Evolutionary conservation across 805 yeast species (phyloP).

Genomic region (Candida krabiensis): DNA sequence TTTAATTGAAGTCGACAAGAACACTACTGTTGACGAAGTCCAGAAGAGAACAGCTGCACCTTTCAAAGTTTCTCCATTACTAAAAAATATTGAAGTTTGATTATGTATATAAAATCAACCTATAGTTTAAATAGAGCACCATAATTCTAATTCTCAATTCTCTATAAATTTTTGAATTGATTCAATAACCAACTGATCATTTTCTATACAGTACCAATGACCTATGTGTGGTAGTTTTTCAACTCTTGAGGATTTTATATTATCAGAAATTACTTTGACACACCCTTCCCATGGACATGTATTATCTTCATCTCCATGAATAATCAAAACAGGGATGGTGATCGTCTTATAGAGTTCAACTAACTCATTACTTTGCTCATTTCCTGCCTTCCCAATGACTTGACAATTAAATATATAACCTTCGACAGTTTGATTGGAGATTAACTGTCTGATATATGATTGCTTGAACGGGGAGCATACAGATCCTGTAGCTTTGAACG

Average conservation of each 20-base stretch:
- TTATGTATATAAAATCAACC: too few relatives aligned
- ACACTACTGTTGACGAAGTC: slow-evolving; percentile 23
- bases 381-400: slow-evolving; percentile 12
- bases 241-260: not conserved
- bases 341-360: slow-evolving; percentile 7
- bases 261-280: slow-evolving; percentile 9
- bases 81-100: slow-evolving; percentile 19
- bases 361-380: slow-evolving; percentile 3
- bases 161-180: too few relatives aligned
- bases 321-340: slow-evolving; percentile 8
- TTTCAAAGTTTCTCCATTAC: slow-evolving; percentile 34
- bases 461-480: slow-evolving; percentile 8
- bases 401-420: slow-evolving; percentile 15
- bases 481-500: slow-evolving; percentile 15
- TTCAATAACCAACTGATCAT: too few relatives aligned
- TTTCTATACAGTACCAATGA: slow-evolving; percentile 19
- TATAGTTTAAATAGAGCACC: too few relatives aligned
- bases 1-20: slow-evolving; percentile 42
- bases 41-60: slow-evolving; percentile 39
- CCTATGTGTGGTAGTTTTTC: slow-evolving; percentile 12
- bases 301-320: slow-evolving; percentile 12
- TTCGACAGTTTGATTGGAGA: slow-evolving; percentile 4
- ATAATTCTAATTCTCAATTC: too few relatives aligned
- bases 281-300: slow-evolving; percentile 14
- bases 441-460: slow-evolving; percentile 13